Evolutionary conservation across 176 grass and related monocot genomes (phyloP), one percentile per base, ranked within the genome.

Genomic region (Raddia distichophylla): DNA sequence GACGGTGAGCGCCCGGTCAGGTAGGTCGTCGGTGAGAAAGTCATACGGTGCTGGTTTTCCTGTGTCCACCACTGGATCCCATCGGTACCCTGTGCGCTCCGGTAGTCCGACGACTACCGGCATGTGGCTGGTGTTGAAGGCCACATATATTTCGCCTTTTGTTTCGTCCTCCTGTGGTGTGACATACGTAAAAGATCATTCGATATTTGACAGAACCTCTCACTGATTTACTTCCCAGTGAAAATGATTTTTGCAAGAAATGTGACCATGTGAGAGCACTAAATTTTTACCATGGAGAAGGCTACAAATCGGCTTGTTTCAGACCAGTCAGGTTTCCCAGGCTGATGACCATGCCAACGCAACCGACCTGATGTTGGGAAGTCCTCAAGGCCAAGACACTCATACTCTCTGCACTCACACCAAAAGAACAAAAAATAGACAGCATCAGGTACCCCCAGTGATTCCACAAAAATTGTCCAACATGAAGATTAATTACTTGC

Each of bases 61-160:
- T 13, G 96, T 95, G 82, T 98, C 96, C 44, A 95, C 96, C 64
- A 93, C 75, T 0, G 84, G 93, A 34, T 93, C 96, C 96, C 96
- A 98, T 37, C 59, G 71, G 37, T 74, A 91, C 8, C 93, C 96
- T 40, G 82, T 59, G 59, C 91, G 89, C 18, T 88, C 82, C 2
- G 91, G 96, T 14, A 98, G 92, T 60, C 54, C 77, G 3, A 93
- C 84, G 0, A 78, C 77, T 13, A 82, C 87, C 0, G 93, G 76
- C 46, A 93, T 64, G 77, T 98, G 96, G 85, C 91, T 93, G 55
- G 90, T 48, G 76, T 95, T 93, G 93, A 98, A 98, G 22, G 90
- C 96, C 56, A 98, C 96, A 5, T 93, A 98, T 63, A 98, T 93
- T 79, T 98, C 93, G 4, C 82, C 84, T 76, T 88, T 80, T 34